Evolutionary conservation across 805 yeast species (phyloP).

Genomic region (Cyberlindnera bimundalis): DNA sequence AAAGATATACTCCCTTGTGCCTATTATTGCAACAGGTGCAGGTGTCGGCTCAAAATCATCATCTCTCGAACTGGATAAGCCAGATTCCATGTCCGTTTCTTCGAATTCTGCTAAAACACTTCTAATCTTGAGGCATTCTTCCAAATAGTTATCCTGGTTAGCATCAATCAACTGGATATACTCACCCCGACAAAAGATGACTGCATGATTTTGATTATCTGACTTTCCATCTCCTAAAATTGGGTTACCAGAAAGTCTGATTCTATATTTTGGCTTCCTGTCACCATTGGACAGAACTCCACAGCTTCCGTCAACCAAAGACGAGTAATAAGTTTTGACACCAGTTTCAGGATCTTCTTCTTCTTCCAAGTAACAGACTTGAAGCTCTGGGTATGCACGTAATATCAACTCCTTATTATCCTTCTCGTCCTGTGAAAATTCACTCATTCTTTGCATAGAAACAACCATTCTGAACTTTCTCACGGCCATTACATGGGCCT

Average conservation of each 20-base stretch:
- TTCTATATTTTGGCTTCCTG: slow-evolving; percentile 58
- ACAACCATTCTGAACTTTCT: slow-evolving; percentile 63
- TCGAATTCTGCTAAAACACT: slow-evolving; percentile 75
- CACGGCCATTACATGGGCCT: slow-evolving; percentile 52
- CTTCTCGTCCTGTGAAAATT: slow-evolving; percentile 52
- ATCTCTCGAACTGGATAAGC: not conserved
- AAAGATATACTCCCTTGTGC: slow-evolving; percentile 88
- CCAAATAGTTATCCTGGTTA: slow-evolving; percentile 78
- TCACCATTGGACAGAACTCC: slow-evolving; percentile 54
- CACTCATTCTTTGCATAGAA: slow-evolving; percentile 58
- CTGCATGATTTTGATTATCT: slow-evolving; percentile 76
- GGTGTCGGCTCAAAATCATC: slow-evolving; percentile 42
- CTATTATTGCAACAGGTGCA: slow-evolving; percentile 74
- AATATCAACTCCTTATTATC: slow-evolving; percentile 57
- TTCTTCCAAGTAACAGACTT: slow-evolving; percentile 58
- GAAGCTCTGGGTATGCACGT: slow-evolving; percentile 65
- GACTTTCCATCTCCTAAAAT: slow-evolving; percentile 83
- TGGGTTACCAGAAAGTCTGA: slow-evolving; percentile 74
- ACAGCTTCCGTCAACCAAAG: slow-evolving; percentile 70
- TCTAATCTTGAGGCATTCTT: slow-evolving; percentile 75
- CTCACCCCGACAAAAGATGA: slow-evolving; percentile 76
- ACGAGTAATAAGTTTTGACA: slow-evolving; percentile 51
- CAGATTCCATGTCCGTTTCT: slow-evolving; percentile 33
- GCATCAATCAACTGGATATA: slow-evolving; percentile 80
- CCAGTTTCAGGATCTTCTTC: slow-evolving; percentile 36